Base-by-base conservation (phyloP, 1,284 basidiomycete genomes). In the Phellopilus nigrolimitatus region DNA sequence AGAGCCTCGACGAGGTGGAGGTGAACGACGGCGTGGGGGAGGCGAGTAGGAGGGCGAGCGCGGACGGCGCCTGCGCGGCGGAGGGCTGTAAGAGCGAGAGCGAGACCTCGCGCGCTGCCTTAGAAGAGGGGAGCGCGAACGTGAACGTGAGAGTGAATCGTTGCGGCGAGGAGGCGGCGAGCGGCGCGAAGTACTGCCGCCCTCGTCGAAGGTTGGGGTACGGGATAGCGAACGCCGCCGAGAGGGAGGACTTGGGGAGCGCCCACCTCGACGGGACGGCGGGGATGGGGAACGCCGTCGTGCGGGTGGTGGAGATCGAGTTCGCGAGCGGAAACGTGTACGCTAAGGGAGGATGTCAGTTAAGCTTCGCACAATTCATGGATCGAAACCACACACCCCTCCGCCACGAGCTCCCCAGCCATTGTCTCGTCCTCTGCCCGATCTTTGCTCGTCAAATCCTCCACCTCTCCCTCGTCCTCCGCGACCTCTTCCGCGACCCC, bases 31-130 rank as follows among this genome's bases (percentile, higher is more conserved):
- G 5, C 80, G 72, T 2, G 73, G 65, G 25, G 80, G 80, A 0
- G 84, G 82, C 60, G 79, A 80, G 17, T 64, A 64, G 1, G 75
- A 75, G 4, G 72, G 75, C 2, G 78, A 77, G 40, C 76, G 69
- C 13, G 64, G 72, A 47, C 77, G 71, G 30, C 79, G 72, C 19
- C 72, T 71, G 13, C 48, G 49, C 21, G 69, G 67, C n/a, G 70
- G 70, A 24, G 72, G 73, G 37, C 46, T 49, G 33, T 43, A 49
- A 17, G 48, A 51, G 5, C 33, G 51, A 43, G 73, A 69, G 15
- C 63, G 69, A 15, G 69, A 68, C n/a, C 58, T n/a, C n/a, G n/a
- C n/a, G n/a, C n/a, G 8, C 9, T 44, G 42, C 27, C 50, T 21
- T 25, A 34, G 24, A 4, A 22, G 40, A 38, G 43, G 64, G 25